A percentile compares a stretch with the other conserved stretches of the same genome.
These are phyloP conservation scores for Agaricus blazei DNA, from an alignment of 768 basidiomycete genomes.

Conservation along the genomic window DNA sequence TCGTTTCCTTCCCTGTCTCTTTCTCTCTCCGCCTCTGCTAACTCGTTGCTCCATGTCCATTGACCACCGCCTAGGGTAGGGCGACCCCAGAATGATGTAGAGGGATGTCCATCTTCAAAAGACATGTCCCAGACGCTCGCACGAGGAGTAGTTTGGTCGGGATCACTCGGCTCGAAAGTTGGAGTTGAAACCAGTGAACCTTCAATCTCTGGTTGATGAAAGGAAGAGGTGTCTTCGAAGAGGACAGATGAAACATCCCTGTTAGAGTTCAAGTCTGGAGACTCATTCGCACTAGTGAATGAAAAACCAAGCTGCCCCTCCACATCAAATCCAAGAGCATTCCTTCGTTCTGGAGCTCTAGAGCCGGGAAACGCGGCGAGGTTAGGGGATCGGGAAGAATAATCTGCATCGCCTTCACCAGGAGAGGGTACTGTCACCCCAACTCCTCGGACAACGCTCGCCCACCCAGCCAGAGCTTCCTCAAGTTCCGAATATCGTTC, in stretches of 20 bases:
- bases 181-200: background rate
- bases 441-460: constrained; percentile 6
- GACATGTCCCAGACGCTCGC: constrained; percentile 1
- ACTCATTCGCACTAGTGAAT: background rate
- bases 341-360: background rate
- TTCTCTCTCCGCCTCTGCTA: background rate
- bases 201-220: background rate
- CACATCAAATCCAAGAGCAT: constrained; percentile 1
- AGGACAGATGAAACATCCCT: background rate
- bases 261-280: background rate
- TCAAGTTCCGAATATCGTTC: constrained; percentile 5
- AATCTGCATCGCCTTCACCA: background rate
- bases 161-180: background rate
- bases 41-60: constrained; percentile 10
- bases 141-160: constrained; percentile 1
- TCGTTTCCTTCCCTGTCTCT: background rate
- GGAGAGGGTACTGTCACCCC: constrained; percentile 7
- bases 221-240: constrained; percentile 3
- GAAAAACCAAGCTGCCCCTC: constrained; percentile 4
- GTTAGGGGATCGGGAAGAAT: background rate
- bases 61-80: background rate
- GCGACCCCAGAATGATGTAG: constrained; percentile 5
- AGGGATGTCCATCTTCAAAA: background rate
- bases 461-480: constrained; percentile 6
- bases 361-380: background rate